phyloP scores from a whole-genome alignment of 2,329 filamentous ascomycete genomes.

The Cordyceps farinosa region DNA sequence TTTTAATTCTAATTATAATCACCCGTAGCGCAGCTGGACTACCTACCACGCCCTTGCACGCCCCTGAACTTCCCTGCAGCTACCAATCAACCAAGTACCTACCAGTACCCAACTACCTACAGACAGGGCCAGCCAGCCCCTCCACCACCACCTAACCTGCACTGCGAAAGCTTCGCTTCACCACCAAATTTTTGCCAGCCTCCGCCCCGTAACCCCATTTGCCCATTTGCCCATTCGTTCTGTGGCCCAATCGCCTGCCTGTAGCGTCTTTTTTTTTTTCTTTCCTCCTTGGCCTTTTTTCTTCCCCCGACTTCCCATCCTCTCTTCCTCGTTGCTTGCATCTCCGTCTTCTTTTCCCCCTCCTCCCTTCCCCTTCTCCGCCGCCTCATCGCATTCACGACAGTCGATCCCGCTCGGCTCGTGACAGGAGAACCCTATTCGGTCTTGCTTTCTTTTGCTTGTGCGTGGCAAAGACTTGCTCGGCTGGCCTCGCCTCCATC shows the following conservation, averaged over 20 bases:
- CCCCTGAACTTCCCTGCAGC: neutral
- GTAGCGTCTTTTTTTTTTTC: conserved; percentile 14
- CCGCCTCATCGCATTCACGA: neutral
- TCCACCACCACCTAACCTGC: no score
- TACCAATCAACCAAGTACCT: no score
- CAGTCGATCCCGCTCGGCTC: neutral
- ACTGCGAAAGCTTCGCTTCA: neutral
- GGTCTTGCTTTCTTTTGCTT: conserved; percentile 3
- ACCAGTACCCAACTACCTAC: neutral
- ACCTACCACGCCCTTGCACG: no score
- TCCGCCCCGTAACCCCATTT: neutral
- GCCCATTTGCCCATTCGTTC: neutral
- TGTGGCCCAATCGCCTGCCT: conserved; percentile 7
- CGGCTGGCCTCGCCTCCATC: conserved; percentile 3
- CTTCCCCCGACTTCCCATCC: neutral
- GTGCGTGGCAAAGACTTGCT: neutral
- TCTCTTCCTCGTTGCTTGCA: neutral
- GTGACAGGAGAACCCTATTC: conserved; percentile 6
- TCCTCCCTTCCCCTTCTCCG: neutral
- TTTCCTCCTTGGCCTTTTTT: neutral
- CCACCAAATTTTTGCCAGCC: conserved; percentile 10
- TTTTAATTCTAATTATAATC: no score
- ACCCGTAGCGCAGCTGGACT: no score
- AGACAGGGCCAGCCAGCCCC: neutral
- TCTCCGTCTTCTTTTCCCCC: neutral